A percentile compares a stretch with the other conserved stretches of the same genome.
phyloP scores from a whole-genome alignment of 495 filamentous ascomycete genomes.

The Podospora didyma region DNA sequence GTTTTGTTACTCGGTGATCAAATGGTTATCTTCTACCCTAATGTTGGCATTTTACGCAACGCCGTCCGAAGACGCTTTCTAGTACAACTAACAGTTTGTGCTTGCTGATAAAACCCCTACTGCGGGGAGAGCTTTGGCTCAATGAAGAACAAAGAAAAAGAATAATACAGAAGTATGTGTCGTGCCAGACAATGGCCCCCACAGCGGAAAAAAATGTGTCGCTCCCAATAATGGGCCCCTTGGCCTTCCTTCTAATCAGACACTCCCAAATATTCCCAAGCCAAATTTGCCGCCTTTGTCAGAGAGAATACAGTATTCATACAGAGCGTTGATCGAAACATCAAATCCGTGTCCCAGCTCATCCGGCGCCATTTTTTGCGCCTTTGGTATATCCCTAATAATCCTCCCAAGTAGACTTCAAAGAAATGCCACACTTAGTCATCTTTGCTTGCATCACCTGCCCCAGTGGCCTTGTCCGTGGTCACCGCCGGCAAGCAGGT shows the following conservation, averaged over 20 bases:
- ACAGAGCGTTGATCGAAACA: not conserved
- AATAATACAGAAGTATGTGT: too few relatives aligned
- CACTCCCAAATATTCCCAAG: not conserved
- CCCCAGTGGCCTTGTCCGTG: constrained; percentile 23
- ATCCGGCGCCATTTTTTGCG: not conserved
- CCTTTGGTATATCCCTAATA: not conserved
- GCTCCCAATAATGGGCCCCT: too few relatives aligned
- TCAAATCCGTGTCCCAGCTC: not conserved
- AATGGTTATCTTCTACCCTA: too few relatives aligned
- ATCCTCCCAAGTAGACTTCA: not conserved
- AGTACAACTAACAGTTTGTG: too few relatives aligned
- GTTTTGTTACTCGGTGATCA: too few relatives aligned
- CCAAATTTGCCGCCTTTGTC: not conserved
- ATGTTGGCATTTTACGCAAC: too few relatives aligned
- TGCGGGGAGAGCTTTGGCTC: too few relatives aligned
- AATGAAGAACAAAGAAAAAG: too few relatives aligned
- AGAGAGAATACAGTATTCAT: not conserved
- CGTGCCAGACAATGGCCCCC: too few relatives aligned
- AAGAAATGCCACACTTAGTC: not conserved
- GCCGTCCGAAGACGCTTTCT: too few relatives aligned
- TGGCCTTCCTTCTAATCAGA: not conserved
- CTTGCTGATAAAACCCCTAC: too few relatives aligned
- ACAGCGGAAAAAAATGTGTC: too few relatives aligned
- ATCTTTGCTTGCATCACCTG: constrained; percentile 14
- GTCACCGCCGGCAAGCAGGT: constrained; percentile 12